Conservation (phyloP, 1,284 basidiomycete species). For the Sporisorium graminicola region DNA sequence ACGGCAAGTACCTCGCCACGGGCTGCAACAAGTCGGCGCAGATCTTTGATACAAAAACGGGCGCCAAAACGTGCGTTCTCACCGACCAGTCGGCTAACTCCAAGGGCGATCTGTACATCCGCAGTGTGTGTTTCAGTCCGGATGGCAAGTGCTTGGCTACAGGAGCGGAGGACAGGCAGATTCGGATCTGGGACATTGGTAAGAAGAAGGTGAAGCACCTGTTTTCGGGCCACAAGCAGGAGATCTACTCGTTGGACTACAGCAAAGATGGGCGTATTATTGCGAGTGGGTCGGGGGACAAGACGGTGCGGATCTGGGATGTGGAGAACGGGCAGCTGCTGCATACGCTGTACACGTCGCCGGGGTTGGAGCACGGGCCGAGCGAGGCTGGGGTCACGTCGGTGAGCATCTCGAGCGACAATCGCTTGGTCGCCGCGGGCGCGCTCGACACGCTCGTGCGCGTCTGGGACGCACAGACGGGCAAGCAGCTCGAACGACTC, state of each 20-base stretch:
- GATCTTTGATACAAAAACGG: conserved; percentile 89
- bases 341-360: conserved; percentile 67
- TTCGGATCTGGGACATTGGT: conserved; percentile 80
- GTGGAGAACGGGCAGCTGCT: conserved; percentile 74
- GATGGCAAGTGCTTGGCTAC: conserved; percentile 67
- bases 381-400: conserved; percentile 80
- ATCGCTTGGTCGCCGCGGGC: conserved; percentile 83
- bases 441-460: conserved; percentile 85
- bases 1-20: conserved; percentile 88
- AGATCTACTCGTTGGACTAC: conserved; percentile 89
- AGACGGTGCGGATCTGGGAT: conserved; percentile 90
- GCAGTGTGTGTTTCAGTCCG: conserved; percentile 67
- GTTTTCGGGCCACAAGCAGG: conserved; percentile 87
- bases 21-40: conserved; percentile 91
- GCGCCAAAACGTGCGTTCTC: conserved; percentile 77
- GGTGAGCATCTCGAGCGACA: conserved; percentile 84
- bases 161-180: conserved; percentile 68
- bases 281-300: conserved; percentile 89
- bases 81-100: conserved; percentile 73
- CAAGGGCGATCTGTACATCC: conserved; percentile 68
- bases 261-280: conserved; percentile 83
- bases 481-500: conserved; percentile 80
- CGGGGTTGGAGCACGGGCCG: conserved; percentile 72
- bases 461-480: conserved; percentile 85
- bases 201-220: conserved; percentile 75